These are phyloP conservation scores for Aspergillus fumigatiaffinis DNA, from an alignment of 2,329 filamentous ascomycete genomes.

Conservation along the genomic window DNA sequence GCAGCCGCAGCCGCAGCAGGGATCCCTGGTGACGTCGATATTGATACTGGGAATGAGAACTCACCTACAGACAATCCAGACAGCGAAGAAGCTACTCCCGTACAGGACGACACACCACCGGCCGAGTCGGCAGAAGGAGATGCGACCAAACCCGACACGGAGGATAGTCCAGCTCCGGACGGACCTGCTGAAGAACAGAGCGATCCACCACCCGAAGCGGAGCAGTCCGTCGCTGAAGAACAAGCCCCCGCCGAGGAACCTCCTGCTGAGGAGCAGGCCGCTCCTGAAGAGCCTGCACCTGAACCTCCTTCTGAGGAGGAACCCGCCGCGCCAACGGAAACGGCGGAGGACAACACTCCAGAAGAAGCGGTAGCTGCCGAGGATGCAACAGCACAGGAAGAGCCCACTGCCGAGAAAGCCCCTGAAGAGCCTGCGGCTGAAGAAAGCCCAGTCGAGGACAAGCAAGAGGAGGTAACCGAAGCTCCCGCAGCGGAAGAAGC, in stretches of 20 bases:
- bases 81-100: neutral
- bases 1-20: conserved; percentile 7
- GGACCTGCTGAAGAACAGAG: conserved; percentile 10
- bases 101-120: conserved; percentile 1
- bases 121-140: conserved; percentile 6
- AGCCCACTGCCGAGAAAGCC: conserved; percentile 8
- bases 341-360: conserved; percentile 5
- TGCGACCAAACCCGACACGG: conserved; percentile 9
- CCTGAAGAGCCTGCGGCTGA: conserved; percentile 11
- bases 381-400: conserved; percentile 10
- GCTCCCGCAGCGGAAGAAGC: conserved; percentile 13
- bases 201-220: conserved; percentile 8
- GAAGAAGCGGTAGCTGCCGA: conserved; percentile 10
- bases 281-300: conserved; percentile 11
- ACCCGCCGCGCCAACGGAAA: conserved; percentile 8
- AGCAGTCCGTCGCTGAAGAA: conserved; percentile 11
- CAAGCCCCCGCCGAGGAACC: conserved; percentile 9
- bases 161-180: conserved; percentile 1
- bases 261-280: conserved; percentile 12
- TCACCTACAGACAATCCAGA: conserved; percentile 4
- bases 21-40: conserved; percentile 9
- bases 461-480: conserved; percentile 15
- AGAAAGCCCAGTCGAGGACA: conserved; percentile 7
- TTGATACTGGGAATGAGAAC: conserved; percentile 4
- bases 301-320: conserved; percentile 13